These are phyloP conservation scores for Botrytis pseudocinerea DNA, from an alignment of 2,329 filamentous ascomycete genomes.

Conservation along the genomic window DNA sequence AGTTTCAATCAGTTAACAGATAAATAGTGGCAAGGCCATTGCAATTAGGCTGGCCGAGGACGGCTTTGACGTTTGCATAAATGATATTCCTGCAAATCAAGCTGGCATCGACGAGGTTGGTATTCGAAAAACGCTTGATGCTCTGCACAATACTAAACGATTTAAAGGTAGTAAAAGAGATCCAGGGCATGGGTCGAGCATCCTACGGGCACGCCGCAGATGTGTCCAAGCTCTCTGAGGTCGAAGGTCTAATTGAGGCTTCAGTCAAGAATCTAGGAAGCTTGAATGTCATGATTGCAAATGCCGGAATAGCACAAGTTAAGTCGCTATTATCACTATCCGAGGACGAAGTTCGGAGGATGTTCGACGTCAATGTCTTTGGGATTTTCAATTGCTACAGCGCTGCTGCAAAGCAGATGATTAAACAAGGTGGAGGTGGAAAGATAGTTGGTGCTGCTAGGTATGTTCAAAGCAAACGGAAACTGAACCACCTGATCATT, in stretches of 20 bases:
- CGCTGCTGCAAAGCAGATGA: slow-evolving; percentile 64
- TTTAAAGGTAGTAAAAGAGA: slow-evolving; percentile 49
- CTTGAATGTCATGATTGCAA: slow-evolving; percentile 40
- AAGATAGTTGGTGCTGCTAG: slow-evolving; percentile 39
- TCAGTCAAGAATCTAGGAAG: slow-evolving; percentile 35
- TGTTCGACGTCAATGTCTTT: slow-evolving; percentile 65
- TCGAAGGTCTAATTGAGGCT: slow-evolving; percentile 36
- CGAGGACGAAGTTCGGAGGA: slow-evolving; percentile 43
- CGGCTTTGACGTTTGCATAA: slow-evolving; percentile 66
- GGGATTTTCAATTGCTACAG: slow-evolving; percentile 67
- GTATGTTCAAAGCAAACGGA: slow-evolving; percentile 16
- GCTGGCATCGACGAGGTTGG: slow-evolving; percentile 51
- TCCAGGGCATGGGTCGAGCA: slow-evolving; percentile 52
- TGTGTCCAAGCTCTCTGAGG: slow-evolving; percentile 47
- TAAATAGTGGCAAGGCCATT: slow-evolving; percentile 57
- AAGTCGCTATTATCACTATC: slow-evolving; percentile 36
- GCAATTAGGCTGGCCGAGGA: slow-evolving; percentile 63
- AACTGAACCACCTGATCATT: slow-evolving; percentile 14
- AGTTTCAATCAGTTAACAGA: slow-evolving; percentile 12
- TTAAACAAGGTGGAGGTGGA: slow-evolving; percentile 54
- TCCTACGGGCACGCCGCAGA: slow-evolving; percentile 59
- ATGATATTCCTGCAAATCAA: slow-evolving; percentile 58
- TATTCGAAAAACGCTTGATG: background rate
- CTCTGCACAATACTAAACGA: background rate
- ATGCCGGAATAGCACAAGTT: slow-evolving; percentile 39